phyloP scores from a whole-genome alignment of 345 rosid genomes.

The Angophora floribunda region DNA sequence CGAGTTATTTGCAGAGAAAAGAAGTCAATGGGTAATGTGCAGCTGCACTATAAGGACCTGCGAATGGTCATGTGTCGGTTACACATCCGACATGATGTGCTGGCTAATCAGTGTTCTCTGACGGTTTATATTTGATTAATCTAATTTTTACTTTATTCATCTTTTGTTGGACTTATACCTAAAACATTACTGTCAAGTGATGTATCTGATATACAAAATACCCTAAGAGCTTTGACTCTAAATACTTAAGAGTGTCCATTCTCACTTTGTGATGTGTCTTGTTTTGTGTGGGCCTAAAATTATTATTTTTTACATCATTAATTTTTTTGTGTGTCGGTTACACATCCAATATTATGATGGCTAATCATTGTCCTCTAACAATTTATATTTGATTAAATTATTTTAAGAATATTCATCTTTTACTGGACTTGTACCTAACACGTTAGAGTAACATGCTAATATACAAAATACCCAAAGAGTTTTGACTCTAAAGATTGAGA shows the following conservation, averaged over 20 bases:
- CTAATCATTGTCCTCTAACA: not conserved
- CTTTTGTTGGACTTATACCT: too few relatives aligned
- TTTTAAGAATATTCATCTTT: not conserved
- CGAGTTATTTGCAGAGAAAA: too few relatives aligned
- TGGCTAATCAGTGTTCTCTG: not conserved
- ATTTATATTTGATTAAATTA: not conserved
- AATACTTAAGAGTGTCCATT: not conserved
- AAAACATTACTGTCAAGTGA: too few relatives aligned
- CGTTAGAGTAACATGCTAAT: too few relatives aligned
- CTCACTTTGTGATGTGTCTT: not conserved
- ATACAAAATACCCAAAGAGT: not conserved
- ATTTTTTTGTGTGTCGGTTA: not conserved
- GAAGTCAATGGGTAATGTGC: too few relatives aligned
- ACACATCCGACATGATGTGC: not conserved
- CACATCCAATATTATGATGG: not conserved
- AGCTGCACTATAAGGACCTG: not conserved
- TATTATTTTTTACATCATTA: not conserved
- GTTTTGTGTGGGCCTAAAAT: not conserved
- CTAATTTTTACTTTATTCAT: too few relatives aligned
- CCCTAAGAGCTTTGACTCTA: not conserved
- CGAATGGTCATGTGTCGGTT: not conserved
- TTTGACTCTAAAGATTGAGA: not conserved
- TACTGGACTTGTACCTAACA: not conserved
- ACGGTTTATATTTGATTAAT: not conserved
- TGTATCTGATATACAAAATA: not conserved